Conservation (phyloP, 2,329 filamentous ascomycete genomes). For the Colletotrichum gloeosporioides region DNA sequence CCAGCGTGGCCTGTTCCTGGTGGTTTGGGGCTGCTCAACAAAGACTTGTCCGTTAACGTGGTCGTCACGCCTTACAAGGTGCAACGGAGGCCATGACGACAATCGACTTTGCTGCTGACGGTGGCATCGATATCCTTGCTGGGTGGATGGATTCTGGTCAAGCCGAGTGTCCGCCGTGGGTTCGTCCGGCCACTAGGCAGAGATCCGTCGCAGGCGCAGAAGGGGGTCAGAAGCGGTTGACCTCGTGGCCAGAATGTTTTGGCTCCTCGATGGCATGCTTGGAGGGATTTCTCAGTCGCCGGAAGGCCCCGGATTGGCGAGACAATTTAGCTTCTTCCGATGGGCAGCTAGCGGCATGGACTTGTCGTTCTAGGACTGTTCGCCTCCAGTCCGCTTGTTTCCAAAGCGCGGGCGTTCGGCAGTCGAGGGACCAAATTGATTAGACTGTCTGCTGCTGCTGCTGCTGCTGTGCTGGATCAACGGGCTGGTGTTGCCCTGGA, state of each 20-base stretch:
- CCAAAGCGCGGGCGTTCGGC: neutral
- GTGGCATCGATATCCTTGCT: neutral
- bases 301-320: neutral
- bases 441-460: neutral
- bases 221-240: neutral
- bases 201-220: neutral
- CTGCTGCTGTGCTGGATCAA: neutral
- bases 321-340: neutral
- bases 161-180: neutral
- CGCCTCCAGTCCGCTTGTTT: neutral
- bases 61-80: neutral
- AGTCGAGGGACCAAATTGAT: neutral
- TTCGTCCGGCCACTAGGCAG: neutral
- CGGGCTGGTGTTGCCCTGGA: neutral
- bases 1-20: neutral
- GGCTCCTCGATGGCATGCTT: neutral
- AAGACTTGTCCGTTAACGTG: neutral
- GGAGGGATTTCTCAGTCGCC: neutral
- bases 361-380: neutral
- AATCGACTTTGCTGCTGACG: neutral
- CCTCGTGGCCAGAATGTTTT: conserved; percentile 6
- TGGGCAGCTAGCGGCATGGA: neutral
- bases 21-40: neutral
- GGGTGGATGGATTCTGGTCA: neutral
- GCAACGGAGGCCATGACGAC: neutral